Evolutionary conservation across 148 eudicot species (phyloP), one percentile per base, ranked within the genome.

Genomic region (Oxyria digyna): DNA sequence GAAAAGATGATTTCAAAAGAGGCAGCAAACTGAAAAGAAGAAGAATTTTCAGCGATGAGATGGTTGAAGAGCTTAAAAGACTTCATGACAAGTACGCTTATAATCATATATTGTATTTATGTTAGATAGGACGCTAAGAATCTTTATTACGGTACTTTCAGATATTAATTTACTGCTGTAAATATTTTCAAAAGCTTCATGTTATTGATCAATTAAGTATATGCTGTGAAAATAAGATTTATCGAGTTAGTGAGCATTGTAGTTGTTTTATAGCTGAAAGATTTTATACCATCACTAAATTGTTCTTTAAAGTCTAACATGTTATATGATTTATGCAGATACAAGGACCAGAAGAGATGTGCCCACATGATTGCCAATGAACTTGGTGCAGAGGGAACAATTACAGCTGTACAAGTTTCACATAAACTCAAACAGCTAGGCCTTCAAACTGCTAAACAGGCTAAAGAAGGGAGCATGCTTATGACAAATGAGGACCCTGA

Each of bases 401-500:
- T 87, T 75, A 87, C 97, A 52, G 82, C 97, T 32, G 86, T 84
- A 42, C 96, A 86, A 81, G 78, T 95, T 66, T 81, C 96, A 14
- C 89, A 87, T 69, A 91, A 85, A 76, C 97, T 95, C 57, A 91
- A 85, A 77, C 86, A 91, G 77, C 89, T 95, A 74, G 97, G 99
- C 41, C 81, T 95, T 64, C 81, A 13, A 41, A 79, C 81, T 76
- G 72, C 80, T 31, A 74, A 73, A 69, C 73, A 85, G 78, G 81
- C 71, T 43, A 66, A 74, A 68, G 21, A 21, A 62, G 68, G 42
- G 64, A 74, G 78, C 67, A 75, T 68, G 71, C 73, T 72, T 67
- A 76, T 73, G 69, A 78, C 69, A 72, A 89, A 83, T 70, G 91
- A 85, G 49, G 77, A 79, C 59, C 79, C 87, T 29, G 98, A 88